Conservation (phyloP, 306 rosid genomes). For the Rosa lucieae region DNA sequence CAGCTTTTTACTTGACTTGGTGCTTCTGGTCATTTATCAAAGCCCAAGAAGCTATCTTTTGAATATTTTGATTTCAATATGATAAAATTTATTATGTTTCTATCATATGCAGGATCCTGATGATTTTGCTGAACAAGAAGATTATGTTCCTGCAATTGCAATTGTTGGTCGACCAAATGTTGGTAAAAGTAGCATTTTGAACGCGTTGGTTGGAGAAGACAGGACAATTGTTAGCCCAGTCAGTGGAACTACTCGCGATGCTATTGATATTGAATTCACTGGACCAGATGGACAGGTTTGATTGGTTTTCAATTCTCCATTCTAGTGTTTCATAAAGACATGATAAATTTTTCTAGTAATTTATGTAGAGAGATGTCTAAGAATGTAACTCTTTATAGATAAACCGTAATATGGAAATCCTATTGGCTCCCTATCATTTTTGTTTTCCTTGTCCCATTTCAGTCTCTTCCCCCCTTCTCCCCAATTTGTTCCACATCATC, state of each 20-base stretch:
- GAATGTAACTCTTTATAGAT: not conserved
- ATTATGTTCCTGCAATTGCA: conserved; percentile 85
- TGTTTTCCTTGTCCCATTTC: not conserved
- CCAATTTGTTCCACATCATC: not conserved
- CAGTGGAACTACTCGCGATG: conserved; percentile 99
- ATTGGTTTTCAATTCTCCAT: conserved; percentile 17
- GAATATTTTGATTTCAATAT: not conserved
- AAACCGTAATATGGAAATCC: not conserved
- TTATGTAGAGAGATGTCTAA: not conserved
- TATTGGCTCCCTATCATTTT: not conserved
- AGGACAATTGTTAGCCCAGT: conserved; percentile 96
- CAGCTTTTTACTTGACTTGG: too few relatives aligned
- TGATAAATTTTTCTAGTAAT: not conserved
- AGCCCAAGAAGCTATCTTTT: not conserved
- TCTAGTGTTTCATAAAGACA: not conserved
- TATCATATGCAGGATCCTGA: conserved; percentile 42
- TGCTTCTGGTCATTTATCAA: not conserved
- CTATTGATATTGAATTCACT: conserved; percentile 89
- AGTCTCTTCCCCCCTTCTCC: not conserved
- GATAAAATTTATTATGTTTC: conserved; percentile 19
- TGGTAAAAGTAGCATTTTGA: conserved; percentile 97
- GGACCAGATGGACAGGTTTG: conserved; percentile 94
- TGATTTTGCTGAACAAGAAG: conserved; percentile 53
- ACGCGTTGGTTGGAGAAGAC: conserved; percentile 93
- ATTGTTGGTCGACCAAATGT: conserved; percentile 99